Percentiles rank a stretch among this genome's conserved stretches.
Evolutionary conservation across 164 flowering plant genomes (phyloP).

Genomic region (Echeveria elegans): DNA sequence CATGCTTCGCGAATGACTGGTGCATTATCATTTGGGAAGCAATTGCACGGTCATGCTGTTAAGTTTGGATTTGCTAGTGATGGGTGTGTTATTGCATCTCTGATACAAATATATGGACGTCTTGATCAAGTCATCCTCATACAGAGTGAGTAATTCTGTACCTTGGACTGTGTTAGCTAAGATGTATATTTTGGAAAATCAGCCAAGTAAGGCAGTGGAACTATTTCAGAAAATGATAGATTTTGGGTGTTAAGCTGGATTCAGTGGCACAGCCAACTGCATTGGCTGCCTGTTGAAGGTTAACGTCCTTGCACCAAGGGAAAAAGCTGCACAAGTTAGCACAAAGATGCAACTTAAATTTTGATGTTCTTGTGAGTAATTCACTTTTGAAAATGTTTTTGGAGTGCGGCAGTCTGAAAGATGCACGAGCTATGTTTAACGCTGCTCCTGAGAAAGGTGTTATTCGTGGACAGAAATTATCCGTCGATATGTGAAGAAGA

Average conservation of each 20-base stretch:
- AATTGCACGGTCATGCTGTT: constrained; percentile 48
- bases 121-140: constrained; percentile 17
- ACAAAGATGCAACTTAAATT: constrained; percentile 30
- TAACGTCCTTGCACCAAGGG: constrained; percentile 38
- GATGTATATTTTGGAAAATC: constrained; percentile 27
- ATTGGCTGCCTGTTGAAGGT: constrained; percentile 34
- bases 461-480: constrained; percentile 58
- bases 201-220: constrained; percentile 34
- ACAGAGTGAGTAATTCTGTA: constrained; percentile 17
- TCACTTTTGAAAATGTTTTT: constrained; percentile 59
- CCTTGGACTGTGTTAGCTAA: constrained; percentile 50
- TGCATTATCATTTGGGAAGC: constrained; percentile 31
- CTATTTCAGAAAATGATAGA: constrained; percentile 38
- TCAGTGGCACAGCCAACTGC: constrained; percentile 43
- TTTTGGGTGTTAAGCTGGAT: constrained; percentile 27
- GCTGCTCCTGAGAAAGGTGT: constrained; percentile 36
- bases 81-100: constrained; percentile 33
- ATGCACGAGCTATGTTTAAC: constrained; percentile 44
- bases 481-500: constrained; percentile 42
- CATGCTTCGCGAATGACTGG: constrained; percentile 31
- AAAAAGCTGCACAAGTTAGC: constrained; percentile 41
- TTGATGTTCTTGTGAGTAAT: constrained; percentile 44
- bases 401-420: constrained; percentile 38
- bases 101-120: constrained; percentile 47
- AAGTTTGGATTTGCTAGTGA: constrained; percentile 40